Evolutionary conservation across 2,329 filamentous ascomycete species (phyloP), one percentile per base, ranked within the genome.

Genomic region (Pseudogymnoascus sp.): DNA sequence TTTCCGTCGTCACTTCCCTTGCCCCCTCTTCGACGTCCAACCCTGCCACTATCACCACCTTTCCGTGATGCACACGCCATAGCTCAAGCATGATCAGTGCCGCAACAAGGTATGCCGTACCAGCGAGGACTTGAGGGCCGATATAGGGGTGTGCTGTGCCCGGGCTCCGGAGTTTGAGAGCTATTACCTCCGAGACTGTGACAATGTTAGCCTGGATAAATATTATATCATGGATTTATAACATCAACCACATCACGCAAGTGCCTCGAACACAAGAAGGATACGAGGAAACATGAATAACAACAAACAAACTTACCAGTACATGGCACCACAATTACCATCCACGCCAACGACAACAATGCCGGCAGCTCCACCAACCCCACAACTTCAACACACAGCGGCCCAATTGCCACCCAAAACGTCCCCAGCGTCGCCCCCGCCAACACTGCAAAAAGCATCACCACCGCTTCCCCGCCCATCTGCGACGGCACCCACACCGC

Each of bases 331-430:
- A 75, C 70, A 1, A 75, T 69, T 3, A 71, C 69, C 21, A 72
- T 63, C 72, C 74, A 78, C 5, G 70, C 67, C 2, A 78, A 65
- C 9, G 75, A 74, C 5, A 78, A 68, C 42, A 76, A 65, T 3
- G 74, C 76, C 7, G 73, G 76, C 8, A 78, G 66, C 55, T 77
- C 71, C 59, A 69, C 69, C 5, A 78, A 68, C 5, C 75, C 75
- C 1, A 72, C 75, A 12, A 78, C 72, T 62, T 78, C 75, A 15
- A 73, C 75, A 39, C 72, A 74, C 0, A 78, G 67, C 5, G 75
- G 74, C 6, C 71, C 72, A 60, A 77, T 72, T 9, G 75, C 74
- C 70, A 76, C 76, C 78, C 79, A 82, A 64, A 79, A 80, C 0
- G 77, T 73, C 0, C 80, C 79, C 29, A 79, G 67, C 6, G 78